Percentiles rank a stretch among this genome's conserved stretches.
These are phyloP conservation scores for Penicillium salamii DNA, from an alignment of 495 filamentous ascomycete genomes.

Conservation along the genomic window DNA sequence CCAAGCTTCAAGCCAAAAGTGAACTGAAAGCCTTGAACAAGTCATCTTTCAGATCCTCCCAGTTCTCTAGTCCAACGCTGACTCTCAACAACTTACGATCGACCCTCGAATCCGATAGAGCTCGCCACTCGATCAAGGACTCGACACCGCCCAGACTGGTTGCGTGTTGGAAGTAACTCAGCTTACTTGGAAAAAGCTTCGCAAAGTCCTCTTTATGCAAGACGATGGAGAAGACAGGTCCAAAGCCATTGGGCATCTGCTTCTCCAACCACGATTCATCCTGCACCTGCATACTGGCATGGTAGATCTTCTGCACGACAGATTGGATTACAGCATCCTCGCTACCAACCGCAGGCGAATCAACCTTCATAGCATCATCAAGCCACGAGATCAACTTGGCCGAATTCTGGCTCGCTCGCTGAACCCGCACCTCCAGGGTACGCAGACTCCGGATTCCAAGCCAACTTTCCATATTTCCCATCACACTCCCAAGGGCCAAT, in stretches of 20 bases:
- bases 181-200: slow-evolving; percentile 63
- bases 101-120: slow-evolving; percentile 72
- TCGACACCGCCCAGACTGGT: slow-evolving; percentile 89
- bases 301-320: slow-evolving; percentile 57
- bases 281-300: slow-evolving; percentile 78
- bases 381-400: slow-evolving; percentile 67
- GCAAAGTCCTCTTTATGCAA: slow-evolving; percentile 58
- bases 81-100: slow-evolving; percentile 70
- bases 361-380: slow-evolving; percentile 35
- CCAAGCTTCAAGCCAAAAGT: slow-evolving; percentile 1
- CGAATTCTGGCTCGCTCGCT: slow-evolving; percentile 63
- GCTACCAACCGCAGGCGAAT: slow-evolving; percentile 20
- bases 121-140: slow-evolving; percentile 65
- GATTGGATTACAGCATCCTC: slow-evolving; percentile 39
- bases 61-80: slow-evolving; percentile 76
- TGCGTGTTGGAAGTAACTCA: slow-evolving; percentile 82
- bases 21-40: slow-evolving; percentile 58
- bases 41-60: slow-evolving; percentile 75
- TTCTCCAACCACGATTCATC: slow-evolving; percentile 64
- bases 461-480: slow-evolving; percentile 86
- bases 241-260: slow-evolving; percentile 87
- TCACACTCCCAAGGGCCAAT: slow-evolving; percentile 65
- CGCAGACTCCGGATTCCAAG: slow-evolving; percentile 75
- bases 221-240: slow-evolving; percentile 74
- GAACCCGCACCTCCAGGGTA: slow-evolving; percentile 75